Percentiles rank a stretch among this genome's conserved stretches.
Evolutionary conservation across 441 rosid genomes (phyloP).

Genomic region (Rhodomyrtus psidioides): DNA sequence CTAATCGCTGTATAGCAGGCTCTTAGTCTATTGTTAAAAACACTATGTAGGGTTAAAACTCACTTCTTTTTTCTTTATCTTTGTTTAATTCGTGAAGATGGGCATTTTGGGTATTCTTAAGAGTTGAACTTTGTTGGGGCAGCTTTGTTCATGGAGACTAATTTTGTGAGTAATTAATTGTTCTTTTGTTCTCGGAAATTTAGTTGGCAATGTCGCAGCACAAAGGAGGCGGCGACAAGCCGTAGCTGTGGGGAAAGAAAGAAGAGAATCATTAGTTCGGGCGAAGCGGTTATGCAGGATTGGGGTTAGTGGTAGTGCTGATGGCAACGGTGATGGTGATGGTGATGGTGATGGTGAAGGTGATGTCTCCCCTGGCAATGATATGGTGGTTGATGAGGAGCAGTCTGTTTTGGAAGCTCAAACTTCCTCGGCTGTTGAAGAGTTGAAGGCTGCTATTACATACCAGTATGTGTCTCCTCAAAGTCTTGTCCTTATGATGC

Average conservation of each 20-base stretch:
- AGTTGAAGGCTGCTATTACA: slow-evolving; percentile 57
- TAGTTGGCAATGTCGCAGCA: slow-evolving; percentile 79
- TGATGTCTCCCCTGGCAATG: slow-evolving; percentile 33
- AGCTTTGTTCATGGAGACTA: not conserved
- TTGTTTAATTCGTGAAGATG: not conserved
- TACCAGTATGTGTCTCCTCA: slow-evolving; percentile 44
- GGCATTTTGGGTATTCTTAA: not conserved
- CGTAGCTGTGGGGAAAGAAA: slow-evolving; percentile 77
- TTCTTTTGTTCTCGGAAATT: not conserved
- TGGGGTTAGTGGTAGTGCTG: slow-evolving; percentile 37
- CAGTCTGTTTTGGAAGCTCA: slow-evolving; percentile 61
- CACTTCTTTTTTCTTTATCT: not conserved
- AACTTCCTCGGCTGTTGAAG: slow-evolving; percentile 54
- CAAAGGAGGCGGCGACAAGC: slow-evolving; percentile 81
- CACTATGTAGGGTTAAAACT: not conserved
- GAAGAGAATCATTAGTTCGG: slow-evolving; percentile 77
- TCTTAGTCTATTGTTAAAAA: not conserved
- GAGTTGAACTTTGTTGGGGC: not conserved
- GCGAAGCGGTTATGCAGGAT: slow-evolving; percentile 81
- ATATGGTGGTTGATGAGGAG: slow-evolving; percentile 73
- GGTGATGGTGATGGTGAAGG: slow-evolving; percentile 12
- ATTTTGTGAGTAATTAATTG: not conserved
- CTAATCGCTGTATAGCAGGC: not conserved
- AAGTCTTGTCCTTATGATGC: not conserved
- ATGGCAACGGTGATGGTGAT: not conserved